Conservation (phyloP, 352 stramenopile genomes). For the Phytophthora constricta region DNA sequence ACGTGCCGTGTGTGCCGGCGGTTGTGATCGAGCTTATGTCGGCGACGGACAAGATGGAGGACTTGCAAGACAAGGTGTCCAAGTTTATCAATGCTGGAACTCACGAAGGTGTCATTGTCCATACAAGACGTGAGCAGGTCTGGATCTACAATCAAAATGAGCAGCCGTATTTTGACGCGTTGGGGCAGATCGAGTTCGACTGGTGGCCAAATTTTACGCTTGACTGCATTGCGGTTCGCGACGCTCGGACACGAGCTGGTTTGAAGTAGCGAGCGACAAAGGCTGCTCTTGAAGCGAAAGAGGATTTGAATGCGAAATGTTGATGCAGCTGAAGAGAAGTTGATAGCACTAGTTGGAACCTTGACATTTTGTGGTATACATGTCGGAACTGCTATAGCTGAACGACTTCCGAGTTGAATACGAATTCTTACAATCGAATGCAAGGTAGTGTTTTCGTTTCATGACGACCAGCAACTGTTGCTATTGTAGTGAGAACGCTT, state of each 20-base stretch:
- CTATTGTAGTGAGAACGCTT: no score
- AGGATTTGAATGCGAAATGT: no score
- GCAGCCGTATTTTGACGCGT: slow-evolving; percentile 16
- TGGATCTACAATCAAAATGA: slow-evolving; percentile 37
- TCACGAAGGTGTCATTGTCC: slow-evolving; percentile 33
- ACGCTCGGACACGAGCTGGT: neutral
- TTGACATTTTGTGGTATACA: no score
- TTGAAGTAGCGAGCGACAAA: neutral
- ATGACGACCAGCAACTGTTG: no score
- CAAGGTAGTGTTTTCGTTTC: no score
- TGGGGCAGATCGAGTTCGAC: slow-evolving; percentile 37
- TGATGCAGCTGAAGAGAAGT: no score
- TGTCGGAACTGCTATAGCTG: no score
- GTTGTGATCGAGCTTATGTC: slow-evolving; percentile 1
- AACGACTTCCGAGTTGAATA: no score
- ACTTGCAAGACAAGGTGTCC: slow-evolving; percentile 7
- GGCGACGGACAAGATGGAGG: neutral
- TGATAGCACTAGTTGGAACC: no score
- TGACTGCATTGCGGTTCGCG: slow-evolving; percentile 21
- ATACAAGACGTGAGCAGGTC: slow-evolving; percentile 27
- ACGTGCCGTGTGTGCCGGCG: slow-evolving; percentile 3
- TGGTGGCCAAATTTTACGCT: slow-evolving; percentile 40
- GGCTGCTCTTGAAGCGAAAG: no score
- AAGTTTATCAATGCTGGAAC: slow-evolving; percentile 34
- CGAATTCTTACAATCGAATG: no score